phyloP scores from a whole-genome alignment of 768 basidiomycete species.

The Paxillus involutus region DNA sequence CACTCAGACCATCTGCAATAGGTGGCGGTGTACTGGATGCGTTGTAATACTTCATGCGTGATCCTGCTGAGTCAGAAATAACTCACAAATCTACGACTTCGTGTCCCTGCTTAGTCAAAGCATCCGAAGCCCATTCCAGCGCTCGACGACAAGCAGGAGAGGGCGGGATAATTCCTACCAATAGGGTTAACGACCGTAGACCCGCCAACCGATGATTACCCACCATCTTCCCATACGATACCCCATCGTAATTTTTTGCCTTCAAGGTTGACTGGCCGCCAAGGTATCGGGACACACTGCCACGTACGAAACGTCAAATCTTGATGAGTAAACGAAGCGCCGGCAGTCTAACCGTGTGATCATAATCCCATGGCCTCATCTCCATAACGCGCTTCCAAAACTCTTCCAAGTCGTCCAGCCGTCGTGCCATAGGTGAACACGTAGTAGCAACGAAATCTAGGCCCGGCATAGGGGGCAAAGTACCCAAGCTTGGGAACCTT shows the following conservation, averaged over 20 bases:
- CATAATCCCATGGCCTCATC: slow-evolving; percentile 44
- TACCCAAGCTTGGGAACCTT: slow-evolving; percentile 37
- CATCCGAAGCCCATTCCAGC: slow-evolving; percentile 32
- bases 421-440: slow-evolving; percentile 41
- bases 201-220: slow-evolving; percentile 1
- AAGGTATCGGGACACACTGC: slow-evolving; percentile 44
- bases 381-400: slow-evolving; percentile 45
- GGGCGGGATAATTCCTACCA: slow-evolving; percentile 35
- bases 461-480: slow-evolving; percentile 33
- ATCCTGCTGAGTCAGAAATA: slow-evolving; percentile 1
- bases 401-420: slow-evolving; percentile 40
- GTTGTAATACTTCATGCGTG: not conserved
- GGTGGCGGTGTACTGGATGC: slow-evolving; percentile 43
- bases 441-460: slow-evolving; percentile 37
- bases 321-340: not conserved
- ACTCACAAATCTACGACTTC: slow-evolving; percentile 41
- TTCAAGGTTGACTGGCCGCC: slow-evolving; percentile 35
- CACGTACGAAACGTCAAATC: not conserved
- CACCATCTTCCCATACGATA: slow-evolving; percentile 43
- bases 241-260: slow-evolving; percentile 40
- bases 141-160: slow-evolving; percentile 43
- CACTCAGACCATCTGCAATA: slow-evolving; percentile 47
- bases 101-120: slow-evolving; percentile 37
- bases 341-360: slow-evolving; percentile 34
- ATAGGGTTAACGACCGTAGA: not conserved